Percentiles rank a stretch among this genome's conserved stretches.
phyloP scores from a whole-genome alignment of 108 stramenopile genomes.

The Hondaea fermentalgiana region DNA sequence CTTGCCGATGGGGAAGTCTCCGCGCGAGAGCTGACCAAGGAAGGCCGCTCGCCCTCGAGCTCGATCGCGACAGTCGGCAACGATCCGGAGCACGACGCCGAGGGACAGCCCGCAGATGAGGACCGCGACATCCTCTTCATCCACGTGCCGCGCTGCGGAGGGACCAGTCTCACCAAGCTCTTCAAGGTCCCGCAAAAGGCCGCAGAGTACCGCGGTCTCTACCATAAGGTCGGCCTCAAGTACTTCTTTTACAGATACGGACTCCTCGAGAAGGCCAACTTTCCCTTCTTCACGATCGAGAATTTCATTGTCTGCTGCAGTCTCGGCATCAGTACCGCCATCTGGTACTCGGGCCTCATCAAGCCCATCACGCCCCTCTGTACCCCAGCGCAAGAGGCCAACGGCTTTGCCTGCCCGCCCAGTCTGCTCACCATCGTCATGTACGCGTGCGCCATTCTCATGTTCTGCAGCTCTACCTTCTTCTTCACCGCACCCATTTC shows the following conservation, averaged over 20 bases:
- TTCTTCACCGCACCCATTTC: conserved; percentile 54
- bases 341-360: not conserved
- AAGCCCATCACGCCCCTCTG: conserved; percentile 17
- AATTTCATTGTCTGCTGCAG: not conserved
- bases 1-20: not conserved
- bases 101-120: not conserved
- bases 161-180: conserved; percentile 53
- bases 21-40: not conserved
- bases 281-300: conserved; percentile 45
- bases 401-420: not conserved
- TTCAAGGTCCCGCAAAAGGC: conserved; percentile 47
- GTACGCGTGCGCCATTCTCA: not conserved
- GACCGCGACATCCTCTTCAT: conserved; percentile 46
- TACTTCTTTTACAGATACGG: conserved; percentile 54
- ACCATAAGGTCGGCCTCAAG: conserved; percentile 37
- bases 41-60: not conserved
- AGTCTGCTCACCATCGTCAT: not conserved
- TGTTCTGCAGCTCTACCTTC: conserved; percentile 43
- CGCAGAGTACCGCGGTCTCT: not conserved
- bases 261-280: conserved; percentile 48
- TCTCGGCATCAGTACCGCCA: not conserved
- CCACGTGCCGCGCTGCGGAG: conserved; percentile 58
- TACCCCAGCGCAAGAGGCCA: not conserved
- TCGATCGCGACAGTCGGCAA: not conserved
- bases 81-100: not conserved